A percentile compares a stretch with the other conserved stretches of the same genome.
Evolutionary conservation across 768 basidiomycete genomes (phyloP).

Genomic region (Russula emetica): DNA sequence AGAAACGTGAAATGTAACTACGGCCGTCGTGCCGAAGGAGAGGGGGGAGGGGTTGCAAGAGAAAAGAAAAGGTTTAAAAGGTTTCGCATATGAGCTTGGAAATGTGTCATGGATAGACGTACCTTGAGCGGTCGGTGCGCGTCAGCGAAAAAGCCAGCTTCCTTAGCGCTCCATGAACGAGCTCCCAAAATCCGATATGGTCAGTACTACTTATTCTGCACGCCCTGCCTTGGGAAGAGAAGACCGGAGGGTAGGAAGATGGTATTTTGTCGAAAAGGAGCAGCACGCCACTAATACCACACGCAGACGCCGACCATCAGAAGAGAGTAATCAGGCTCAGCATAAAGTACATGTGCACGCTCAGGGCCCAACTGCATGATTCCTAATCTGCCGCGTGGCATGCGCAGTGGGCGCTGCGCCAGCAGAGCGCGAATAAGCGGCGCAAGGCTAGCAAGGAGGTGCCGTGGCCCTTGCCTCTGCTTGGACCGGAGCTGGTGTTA

Average conservation of each 20-base stretch:
- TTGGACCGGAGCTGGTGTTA: too few species aligned
- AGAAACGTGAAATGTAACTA: constrained; percentile 40
- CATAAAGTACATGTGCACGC: constrained; percentile 53
- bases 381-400: constrained; percentile 43
- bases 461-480: constrained; percentile 24
- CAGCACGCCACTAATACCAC: constrained; percentile 32
- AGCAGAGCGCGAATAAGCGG: constrained; percentile 44
- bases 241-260: too few species aligned
- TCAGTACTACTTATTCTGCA: not conserved
- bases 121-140: constrained; percentile 37
- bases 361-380: constrained; percentile 43
- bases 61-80: not conserved
- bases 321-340: constrained; percentile 43
- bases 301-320: constrained; percentile 34
- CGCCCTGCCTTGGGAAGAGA: not conserved
- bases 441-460: constrained; percentile 30
- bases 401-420: constrained; percentile 32
- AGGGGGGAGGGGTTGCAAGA: too few species aligned
- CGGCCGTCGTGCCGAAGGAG: not conserved
- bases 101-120: not conserved
- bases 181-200: constrained; percentile 23
- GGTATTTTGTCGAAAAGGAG: too few species aligned
- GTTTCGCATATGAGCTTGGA: not conserved
- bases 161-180: constrained; percentile 34
- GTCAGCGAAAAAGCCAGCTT: constrained; percentile 35